A percentile compares a stretch with the other conserved stretches of the same genome.
phyloP scores from a whole-genome alignment of 164 flowering plant species.

The Litsea cubeba region DNA sequence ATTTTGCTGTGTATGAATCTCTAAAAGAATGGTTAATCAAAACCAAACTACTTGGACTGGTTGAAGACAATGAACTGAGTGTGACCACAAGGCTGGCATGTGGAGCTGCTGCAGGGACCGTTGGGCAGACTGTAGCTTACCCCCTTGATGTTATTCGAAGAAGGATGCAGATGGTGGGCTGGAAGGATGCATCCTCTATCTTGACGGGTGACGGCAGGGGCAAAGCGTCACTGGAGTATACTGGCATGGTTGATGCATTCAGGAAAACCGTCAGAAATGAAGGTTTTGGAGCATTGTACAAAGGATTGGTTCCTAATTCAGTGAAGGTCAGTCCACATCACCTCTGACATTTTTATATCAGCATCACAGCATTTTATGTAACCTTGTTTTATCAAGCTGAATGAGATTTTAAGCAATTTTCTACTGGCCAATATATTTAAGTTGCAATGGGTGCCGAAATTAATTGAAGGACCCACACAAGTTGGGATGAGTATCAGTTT shows the following conservation, averaged over 20 bases:
- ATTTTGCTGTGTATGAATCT: slow-evolving; percentile 98
- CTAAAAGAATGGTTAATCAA: slow-evolving; percentile 80
- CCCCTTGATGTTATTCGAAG: slow-evolving; percentile 96
- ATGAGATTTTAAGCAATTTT: too few species aligned
- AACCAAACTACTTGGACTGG: slow-evolving; percentile 62
- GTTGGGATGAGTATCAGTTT: too few species aligned
- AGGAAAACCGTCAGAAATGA: slow-evolving; percentile 86
- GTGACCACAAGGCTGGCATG: slow-evolving; percentile 84
- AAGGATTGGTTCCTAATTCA: slow-evolving; percentile 95
- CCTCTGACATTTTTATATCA: neutral
- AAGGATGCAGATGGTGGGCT: slow-evolving; percentile 99
- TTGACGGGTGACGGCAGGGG: slow-evolving; percentile 74
- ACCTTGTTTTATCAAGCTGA: too few species aligned
- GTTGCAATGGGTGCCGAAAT: too few species aligned
- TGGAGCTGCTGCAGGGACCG: slow-evolving; percentile 97
- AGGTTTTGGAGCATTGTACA: slow-evolving; percentile 89
- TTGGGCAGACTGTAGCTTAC: slow-evolving; percentile 96
- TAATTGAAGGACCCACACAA: too few species aligned
- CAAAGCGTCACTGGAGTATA: slow-evolving; percentile 61
- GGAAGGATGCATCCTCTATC: slow-evolving; percentile 84
- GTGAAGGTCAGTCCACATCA: slow-evolving; percentile 64
- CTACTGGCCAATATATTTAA: too few species aligned
- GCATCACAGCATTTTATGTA: neutral
- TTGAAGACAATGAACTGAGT: slow-evolving; percentile 57
- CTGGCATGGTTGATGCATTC: slow-evolving; percentile 94